phyloP scores from a whole-genome alignment of 2,329 filamentous ascomycete species.

The Penicillium digitatum region DNA sequence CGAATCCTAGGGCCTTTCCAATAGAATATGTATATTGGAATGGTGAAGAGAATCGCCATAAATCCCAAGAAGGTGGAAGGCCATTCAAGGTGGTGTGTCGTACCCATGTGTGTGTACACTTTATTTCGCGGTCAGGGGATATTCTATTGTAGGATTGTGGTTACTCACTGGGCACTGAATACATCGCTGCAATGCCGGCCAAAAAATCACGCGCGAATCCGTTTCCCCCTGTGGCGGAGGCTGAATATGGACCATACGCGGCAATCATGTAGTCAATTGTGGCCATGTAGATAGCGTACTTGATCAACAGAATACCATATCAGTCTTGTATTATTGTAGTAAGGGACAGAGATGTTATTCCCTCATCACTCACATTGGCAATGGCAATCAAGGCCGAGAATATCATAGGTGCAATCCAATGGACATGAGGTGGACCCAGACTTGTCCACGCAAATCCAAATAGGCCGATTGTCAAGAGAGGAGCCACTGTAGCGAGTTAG shows the following conservation, averaged over 20 bases:
- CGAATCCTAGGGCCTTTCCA: conserved; percentile 58
- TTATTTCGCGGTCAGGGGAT: neutral
- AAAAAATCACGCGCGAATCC: conserved; percentile 62
- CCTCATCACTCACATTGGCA: conserved; percentile 50
- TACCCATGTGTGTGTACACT: conserved; percentile 50
- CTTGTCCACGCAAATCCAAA: conserved; percentile 60
- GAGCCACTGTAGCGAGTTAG: conserved; percentile 43
- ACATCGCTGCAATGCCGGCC: conserved; percentile 59
- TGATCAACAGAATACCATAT: neutral
- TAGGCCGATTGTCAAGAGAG: conserved; percentile 56
- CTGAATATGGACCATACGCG: conserved; percentile 60
- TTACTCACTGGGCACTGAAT: conserved; percentile 49
- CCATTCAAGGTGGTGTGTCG: conserved; percentile 51
- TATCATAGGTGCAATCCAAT: conserved; percentile 60
- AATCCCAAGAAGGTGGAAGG: conserved; percentile 59
- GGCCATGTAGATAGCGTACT: conserved; percentile 56
- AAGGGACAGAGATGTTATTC: neutral
- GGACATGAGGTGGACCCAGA: conserved; percentile 51
- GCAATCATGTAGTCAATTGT: conserved; percentile 67
- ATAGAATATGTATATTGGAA: conserved; percentile 64
- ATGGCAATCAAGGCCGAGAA: conserved; percentile 58
- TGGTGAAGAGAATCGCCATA: conserved; percentile 58
- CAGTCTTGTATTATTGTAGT: too few relatives aligned
- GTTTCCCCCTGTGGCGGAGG: conserved; percentile 63
- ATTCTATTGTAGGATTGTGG: neutral